Conservation (phyloP, 1,284 basidiomycete genomes). For the Malassezia slooffiae region DNA sequence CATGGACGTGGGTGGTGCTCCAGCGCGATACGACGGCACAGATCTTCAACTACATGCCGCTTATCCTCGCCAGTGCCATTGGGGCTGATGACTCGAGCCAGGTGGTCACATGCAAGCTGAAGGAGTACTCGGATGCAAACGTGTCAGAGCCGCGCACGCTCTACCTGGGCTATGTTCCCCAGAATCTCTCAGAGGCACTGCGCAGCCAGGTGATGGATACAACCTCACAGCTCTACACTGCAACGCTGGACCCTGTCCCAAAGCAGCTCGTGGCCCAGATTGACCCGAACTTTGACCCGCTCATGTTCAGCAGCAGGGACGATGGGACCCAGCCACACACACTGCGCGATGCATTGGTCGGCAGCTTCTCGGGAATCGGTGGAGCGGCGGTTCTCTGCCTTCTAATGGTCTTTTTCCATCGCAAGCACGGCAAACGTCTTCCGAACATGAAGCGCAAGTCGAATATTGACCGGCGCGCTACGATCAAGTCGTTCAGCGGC, state of each 20-base stretch:
- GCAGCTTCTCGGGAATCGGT: slow-evolving; percentile 26
- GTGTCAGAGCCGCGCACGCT: slow-evolving; percentile 17
- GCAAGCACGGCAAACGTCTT: no score
- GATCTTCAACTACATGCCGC: slow-evolving; percentile 42
- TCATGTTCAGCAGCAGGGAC: slow-evolving; percentile 8
- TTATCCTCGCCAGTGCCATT: slow-evolving; percentile 22
- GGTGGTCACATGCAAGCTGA: slow-evolving; percentile 28
- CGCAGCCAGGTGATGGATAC: slow-evolving; percentile 20
- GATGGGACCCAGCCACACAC: slow-evolving; percentile 8
- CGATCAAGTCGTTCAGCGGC: slow-evolving; percentile 25
- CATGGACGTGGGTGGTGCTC: slow-evolving; percentile 33
- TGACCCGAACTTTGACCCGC: slow-evolving; percentile 29
- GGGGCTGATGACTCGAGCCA: slow-evolving; percentile 12
- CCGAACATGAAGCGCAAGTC: not conserved
- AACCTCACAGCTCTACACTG: slow-evolving; percentile 28
- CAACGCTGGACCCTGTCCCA: slow-evolving; percentile 21
- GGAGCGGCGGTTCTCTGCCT: slow-evolving; percentile 21
- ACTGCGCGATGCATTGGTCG: slow-evolving; percentile 30
- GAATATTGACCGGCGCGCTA: slow-evolving; percentile 5
- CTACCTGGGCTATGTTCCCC: slow-evolving; percentile 38
- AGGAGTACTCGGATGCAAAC: slow-evolving; percentile 7
- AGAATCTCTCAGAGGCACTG: slow-evolving; percentile 16
- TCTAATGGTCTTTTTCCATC: no score
- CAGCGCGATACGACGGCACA: slow-evolving; percentile 40
- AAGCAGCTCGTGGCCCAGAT: slow-evolving; percentile 32